phyloP scores from a whole-genome alignment of 2,329 filamentous ascomycete species.

The Aspergillus nomiae region DNA sequence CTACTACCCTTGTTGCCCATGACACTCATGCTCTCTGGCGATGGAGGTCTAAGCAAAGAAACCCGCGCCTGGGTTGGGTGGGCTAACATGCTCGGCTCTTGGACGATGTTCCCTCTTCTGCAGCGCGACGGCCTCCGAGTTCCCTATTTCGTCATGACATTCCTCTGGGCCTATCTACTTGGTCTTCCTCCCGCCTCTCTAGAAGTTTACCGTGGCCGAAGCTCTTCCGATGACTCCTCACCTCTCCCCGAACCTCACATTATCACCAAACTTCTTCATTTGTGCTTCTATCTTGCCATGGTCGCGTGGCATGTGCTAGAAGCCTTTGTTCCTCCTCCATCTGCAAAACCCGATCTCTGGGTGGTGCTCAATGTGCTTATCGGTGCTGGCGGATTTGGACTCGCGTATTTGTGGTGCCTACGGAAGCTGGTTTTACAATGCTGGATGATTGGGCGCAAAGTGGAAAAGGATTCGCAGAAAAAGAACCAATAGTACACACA shows the following conservation, averaged over 20 bases:
- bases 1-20: slow-evolving; percentile 89
- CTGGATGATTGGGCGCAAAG: slow-evolving; percentile 27
- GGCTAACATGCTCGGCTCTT: slow-evolving; percentile 83
- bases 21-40: slow-evolving; percentile 80
- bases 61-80: slow-evolving; percentile 92
- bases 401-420: slow-evolving; percentile 92
- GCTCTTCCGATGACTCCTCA: slow-evolving; percentile 29
- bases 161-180: slow-evolving; percentile 89
- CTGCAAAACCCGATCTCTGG: slow-evolving; percentile 88
- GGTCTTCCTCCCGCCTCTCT: slow-evolving; percentile 79
- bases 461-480: slow-evolving; percentile 31
- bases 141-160: slow-evolving; percentile 80
- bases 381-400: slow-evolving; percentile 78
- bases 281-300: slow-evolving; percentile 76
- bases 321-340: slow-evolving; percentile 66
- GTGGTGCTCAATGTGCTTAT: slow-evolving; percentile 86
- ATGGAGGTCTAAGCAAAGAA: slow-evolving; percentile 74
- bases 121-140: slow-evolving; percentile 79
- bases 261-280: slow-evolving; percentile 71
- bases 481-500: slow-evolving; percentile 33
- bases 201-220: slow-evolving; percentile 64
- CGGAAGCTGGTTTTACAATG: slow-evolving; percentile 57
- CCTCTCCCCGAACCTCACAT: slow-evolving; percentile 52
- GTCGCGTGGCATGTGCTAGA: slow-evolving; percentile 79
- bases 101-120: slow-evolving; percentile 93